These are phyloP conservation scores for Chrysoporthe austroafricana DNA, from an alignment of 2,329 filamentous ascomycete species.

Conservation along the genomic window DNA sequence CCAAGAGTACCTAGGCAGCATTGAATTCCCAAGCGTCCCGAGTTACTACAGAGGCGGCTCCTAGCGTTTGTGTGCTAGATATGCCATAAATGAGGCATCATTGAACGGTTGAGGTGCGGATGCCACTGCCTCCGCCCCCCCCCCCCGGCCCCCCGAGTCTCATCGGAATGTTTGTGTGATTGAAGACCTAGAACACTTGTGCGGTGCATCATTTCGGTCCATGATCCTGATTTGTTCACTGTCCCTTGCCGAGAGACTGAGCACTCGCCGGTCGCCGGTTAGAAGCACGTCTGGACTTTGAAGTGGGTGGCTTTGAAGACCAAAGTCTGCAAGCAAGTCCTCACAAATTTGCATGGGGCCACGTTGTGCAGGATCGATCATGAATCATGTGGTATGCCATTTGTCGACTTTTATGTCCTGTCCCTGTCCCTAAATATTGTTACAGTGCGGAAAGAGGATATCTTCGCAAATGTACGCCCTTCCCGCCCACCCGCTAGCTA, in stretches of 20 bases:
- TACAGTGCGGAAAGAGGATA: slow-evolving; percentile 18
- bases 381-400: slow-evolving; percentile 21
- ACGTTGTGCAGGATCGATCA: not conserved
- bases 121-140: not conserved
- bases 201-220: not conserved
- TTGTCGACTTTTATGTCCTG: slow-evolving; percentile 18
- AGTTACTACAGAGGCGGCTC: no score
- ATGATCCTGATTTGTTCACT: not conserved
- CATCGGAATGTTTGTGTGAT: not conserved
- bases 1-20: no score
- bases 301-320: not conserved
- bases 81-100: not conserved
- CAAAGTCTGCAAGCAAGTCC: not conserved
- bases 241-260: not conserved
- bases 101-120: not conserved
- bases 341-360: not conserved
- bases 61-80: not conserved
- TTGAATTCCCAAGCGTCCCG: no score
- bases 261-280: not conserved
- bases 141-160: not conserved
- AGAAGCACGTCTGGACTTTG: not conserved
- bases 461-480: slow-evolving; percentile 4
- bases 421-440: slow-evolving; percentile 16
- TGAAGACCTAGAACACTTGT: not conserved
- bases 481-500: not conserved